Conservation (phyloP, 1,284 basidiomycete genomes). For the Apiotrichum porosum region DNA sequence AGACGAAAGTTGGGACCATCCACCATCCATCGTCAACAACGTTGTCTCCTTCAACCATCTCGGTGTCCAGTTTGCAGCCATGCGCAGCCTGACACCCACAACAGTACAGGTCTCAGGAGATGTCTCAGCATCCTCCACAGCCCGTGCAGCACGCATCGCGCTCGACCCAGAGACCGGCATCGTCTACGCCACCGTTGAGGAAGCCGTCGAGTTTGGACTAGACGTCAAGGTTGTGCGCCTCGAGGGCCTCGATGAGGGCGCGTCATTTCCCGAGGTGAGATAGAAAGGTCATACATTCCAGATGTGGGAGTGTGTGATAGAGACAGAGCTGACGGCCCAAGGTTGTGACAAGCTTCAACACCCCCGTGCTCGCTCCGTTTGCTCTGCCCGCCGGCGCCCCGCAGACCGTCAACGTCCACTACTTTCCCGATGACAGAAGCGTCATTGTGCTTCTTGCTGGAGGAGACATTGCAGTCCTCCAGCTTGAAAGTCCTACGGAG, state of each 20-base stretch:
- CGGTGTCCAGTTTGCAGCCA: too few species aligned
- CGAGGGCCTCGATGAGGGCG: slow-evolving; percentile 20
- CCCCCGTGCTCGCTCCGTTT: slow-evolving; percentile 35
- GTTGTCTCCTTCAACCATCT: too few species aligned
- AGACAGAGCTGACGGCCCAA: slow-evolving; percentile 5
- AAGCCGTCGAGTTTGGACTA: slow-evolving; percentile 54
- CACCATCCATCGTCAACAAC: too few species aligned
- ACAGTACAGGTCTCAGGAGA: slow-evolving; percentile 10
- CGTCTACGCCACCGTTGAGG: slow-evolving; percentile 58
- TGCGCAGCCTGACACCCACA: slow-evolving; percentile 31
- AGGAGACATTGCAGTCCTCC: slow-evolving; percentile 70
- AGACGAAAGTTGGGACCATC: too few species aligned
- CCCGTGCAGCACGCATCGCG: slow-evolving; percentile 15
- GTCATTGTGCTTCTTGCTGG: slow-evolving; percentile 63
- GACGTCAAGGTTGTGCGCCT: slow-evolving; percentile 61
- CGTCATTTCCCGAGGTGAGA: slow-evolving; percentile 21
- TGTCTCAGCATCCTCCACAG: neutral
- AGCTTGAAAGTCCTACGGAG: slow-evolving; percentile 53
- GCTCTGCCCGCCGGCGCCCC: slow-evolving; percentile 27
- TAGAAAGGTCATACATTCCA: too few species aligned
- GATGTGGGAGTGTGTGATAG: neutral
- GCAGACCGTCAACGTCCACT: slow-evolving; percentile 60
- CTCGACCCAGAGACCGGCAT: slow-evolving; percentile 65
- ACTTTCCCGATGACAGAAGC: slow-evolving; percentile 62
- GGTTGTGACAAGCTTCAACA: slow-evolving; percentile 28